A percentile compares a stretch with the other conserved stretches of the same genome.
Evolutionary conservation across 768 basidiomycete species (phyloP).

Genomic region (Hericium rajendrae): DNA sequence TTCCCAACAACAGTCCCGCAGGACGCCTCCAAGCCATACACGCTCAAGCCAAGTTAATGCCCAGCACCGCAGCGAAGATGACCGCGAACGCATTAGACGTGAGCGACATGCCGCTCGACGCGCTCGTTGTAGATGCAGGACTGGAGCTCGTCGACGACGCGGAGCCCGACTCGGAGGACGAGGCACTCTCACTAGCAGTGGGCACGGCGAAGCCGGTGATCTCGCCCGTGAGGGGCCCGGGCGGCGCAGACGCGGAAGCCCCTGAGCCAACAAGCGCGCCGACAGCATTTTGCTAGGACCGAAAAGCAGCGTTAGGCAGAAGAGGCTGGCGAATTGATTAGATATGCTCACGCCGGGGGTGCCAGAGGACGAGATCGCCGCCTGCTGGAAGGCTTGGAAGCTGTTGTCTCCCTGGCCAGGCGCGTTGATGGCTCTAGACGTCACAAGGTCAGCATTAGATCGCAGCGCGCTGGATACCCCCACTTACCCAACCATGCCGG

Average conservation of each 20-base stretch:
- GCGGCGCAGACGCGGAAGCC: slow-evolving; percentile 37
- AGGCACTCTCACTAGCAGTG: slow-evolving; percentile 3
- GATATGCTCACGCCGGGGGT: slow-evolving; percentile 25
- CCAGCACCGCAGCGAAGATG: not conserved
- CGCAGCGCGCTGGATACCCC: not conserved
- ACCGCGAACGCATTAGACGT: not conserved
- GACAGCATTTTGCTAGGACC: slow-evolving; percentile 22
- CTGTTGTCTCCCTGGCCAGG: slow-evolving; percentile 31
- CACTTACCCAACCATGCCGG: slow-evolving; percentile 27
- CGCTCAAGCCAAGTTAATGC: not conserved
- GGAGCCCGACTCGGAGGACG: not conserved
- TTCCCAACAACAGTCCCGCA: not conserved
- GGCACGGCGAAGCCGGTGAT: slow-evolving; percentile 21
- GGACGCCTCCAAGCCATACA: not conserved
- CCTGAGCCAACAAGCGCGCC: slow-evolving; percentile 34
- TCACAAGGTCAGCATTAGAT: not conserved
- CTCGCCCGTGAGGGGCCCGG: slow-evolving; percentile 30
- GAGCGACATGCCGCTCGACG: not conserved
- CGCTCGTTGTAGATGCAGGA: not conserved
- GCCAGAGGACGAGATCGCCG: slow-evolving; percentile 23
- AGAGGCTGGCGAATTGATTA: slow-evolving; percentile 14
- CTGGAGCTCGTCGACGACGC: not conserved
- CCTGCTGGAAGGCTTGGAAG: slow-evolving; percentile 26
- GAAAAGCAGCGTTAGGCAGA: not conserved
- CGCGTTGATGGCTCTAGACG: slow-evolving; percentile 38